Conservation (phyloP, 257 asterid genomes). For the Datura wrightii region DNA sequence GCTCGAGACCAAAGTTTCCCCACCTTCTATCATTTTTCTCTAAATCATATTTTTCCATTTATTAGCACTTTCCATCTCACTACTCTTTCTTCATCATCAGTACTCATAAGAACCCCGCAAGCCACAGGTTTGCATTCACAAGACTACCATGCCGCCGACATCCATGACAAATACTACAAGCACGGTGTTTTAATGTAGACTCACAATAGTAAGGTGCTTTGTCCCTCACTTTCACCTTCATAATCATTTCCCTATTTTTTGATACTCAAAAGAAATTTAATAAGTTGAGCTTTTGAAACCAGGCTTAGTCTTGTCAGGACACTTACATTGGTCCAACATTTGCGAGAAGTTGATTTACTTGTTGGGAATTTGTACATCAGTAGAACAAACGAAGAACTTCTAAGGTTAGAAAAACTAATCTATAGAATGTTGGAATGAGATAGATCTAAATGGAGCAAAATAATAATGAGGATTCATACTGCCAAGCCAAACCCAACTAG, state of each 20-base stretch:
- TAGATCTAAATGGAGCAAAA: not conserved
- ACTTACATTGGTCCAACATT: not conserved
- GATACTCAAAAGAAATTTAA: not conserved
- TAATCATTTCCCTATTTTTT: not conserved
- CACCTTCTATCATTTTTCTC: not conserved
- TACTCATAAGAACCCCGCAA: not conserved
- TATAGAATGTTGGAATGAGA: not conserved
- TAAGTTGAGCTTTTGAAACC: not conserved
- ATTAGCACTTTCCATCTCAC: not conserved
- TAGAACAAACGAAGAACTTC: not conserved
- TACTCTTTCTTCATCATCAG: not conserved
- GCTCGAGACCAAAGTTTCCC: not conserved
- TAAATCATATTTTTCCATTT: not conserved
- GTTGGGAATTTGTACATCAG: not conserved
- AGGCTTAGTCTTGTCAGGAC: not conserved
- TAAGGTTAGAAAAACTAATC: not conserved
- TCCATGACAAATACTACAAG: not conserved
- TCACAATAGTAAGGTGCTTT: constrained; percentile 4
- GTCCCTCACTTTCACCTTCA: not conserved
- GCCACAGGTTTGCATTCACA: not conserved
- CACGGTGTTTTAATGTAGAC: not conserved
- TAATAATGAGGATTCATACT: not conserved
- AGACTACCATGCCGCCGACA: not conserved
- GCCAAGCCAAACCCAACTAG: not conserved
- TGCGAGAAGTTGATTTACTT: not conserved